Evolutionary conservation across 768 basidiomycete genomes (phyloP).

Genomic region (Psilocybe cubensis): DNA sequence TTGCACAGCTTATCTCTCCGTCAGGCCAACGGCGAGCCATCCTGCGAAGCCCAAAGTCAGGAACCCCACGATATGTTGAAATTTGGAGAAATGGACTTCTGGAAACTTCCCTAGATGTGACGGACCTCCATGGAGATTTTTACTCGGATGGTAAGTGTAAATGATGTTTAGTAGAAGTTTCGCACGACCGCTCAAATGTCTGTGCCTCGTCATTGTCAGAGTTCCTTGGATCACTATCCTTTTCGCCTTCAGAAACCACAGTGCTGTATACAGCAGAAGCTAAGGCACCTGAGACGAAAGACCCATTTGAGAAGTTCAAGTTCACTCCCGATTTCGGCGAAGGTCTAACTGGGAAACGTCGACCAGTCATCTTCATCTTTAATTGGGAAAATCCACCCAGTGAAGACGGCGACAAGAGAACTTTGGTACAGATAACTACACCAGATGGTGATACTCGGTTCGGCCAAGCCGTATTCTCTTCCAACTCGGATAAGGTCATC

Average conservation of each 20-base stretch:
- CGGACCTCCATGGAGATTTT: constrained; percentile 59
- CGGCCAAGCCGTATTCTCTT: constrained; percentile 59
- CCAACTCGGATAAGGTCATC: constrained; percentile 38
- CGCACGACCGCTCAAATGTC: not conserved
- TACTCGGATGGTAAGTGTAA: constrained; percentile 58
- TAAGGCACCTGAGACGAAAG: constrained; percentile 33
- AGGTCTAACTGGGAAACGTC: constrained; percentile 52
- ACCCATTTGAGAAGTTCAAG: constrained; percentile 48
- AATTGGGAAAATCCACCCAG: constrained; percentile 39
- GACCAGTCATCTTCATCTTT: constrained; percentile 58
- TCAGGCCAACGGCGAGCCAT: constrained; percentile 45
- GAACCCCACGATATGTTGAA: constrained; percentile 52
- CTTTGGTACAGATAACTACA: constrained; percentile 19
- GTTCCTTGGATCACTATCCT: constrained; percentile 51
- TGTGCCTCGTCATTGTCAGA: constrained; percentile 37
- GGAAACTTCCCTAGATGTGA: constrained; percentile 56
- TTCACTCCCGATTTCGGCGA: constrained; percentile 70
- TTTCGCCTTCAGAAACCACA: constrained; percentile 54
- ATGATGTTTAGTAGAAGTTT: not conserved
- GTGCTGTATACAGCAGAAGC: constrained; percentile 67
- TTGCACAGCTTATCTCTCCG: constrained; percentile 46
- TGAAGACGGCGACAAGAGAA: not conserved
- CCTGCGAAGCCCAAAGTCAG: constrained; percentile 43
- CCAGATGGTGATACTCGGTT: constrained; percentile 38
- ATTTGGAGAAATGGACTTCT: constrained; percentile 53